Evolutionary conservation across 768 basidiomycete species (phyloP), one percentile per base, ranked within the genome.

Genomic region (Zangia roseola): DNA sequence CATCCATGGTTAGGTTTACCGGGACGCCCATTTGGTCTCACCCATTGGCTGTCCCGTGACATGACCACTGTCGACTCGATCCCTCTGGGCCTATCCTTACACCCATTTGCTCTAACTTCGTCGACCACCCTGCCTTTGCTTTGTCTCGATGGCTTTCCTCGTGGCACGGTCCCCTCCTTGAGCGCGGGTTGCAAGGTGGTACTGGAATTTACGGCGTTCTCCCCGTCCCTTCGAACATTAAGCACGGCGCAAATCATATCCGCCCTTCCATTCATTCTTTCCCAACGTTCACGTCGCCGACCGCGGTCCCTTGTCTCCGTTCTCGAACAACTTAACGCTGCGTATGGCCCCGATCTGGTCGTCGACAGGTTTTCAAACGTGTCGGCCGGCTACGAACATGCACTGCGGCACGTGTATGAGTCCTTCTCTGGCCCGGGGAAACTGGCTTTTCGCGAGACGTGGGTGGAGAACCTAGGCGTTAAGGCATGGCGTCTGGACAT

Each of bases 401-500:
- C 53, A 6, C 49, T 67, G 14, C 28, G 30, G 37, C 36, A 37
- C 19, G 7, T 43, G 10, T 47, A 59, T 36, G 26, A 46, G 10
- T 52, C 44, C 5, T 33, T 55, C 13, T 54, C 50, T 2, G 37
- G n/a, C n/a, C n/a, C n/a, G n/a, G n/a, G 14, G 21, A 43, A 59
- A 14, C 61, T 38, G 25, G 39, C 33, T 33, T 47, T 45, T 9
- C 63, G 59, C 37, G 42, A 55, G 19, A 41, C 23, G 23, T 47
- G 36, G 43, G 40, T 51, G 31, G 45, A 49, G 19, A 50, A 42
- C 17, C 58, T 68, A 45, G 69, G 77, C 36, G 42, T 60, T 6
- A 57, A 59, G 37, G 69, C 58, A 30, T 80, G 76, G 79, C 69
- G 79, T 45, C 73, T 75, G 54, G 68, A 76, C 44, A 64, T 73